Evolutionary conservation across 2,329 filamentous ascomycete species (phyloP), one percentile per base, ranked within the genome.

Genomic region (Thyridium curvatum): DNA sequence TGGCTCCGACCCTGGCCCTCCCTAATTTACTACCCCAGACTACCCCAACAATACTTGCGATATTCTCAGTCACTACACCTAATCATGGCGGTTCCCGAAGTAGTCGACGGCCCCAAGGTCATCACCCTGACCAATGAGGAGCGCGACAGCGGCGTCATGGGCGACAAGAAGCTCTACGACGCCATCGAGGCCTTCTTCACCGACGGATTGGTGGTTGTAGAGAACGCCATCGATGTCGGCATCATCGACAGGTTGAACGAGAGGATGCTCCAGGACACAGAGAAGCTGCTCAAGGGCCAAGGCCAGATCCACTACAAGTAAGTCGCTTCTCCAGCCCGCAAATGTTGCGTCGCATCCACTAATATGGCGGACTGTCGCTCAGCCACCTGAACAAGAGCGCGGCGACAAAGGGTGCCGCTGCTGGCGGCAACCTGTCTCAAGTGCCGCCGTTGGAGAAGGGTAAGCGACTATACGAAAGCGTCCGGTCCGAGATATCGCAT

Each of bases 201-300:
- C 2, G 49, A 52, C 32, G 50, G 50, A 12, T 36, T 52, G 12
- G 50, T 52, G 12, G 49, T 52, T 4, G 41, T 52, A 30, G 50
- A 51, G 29, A 52, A 52, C 35, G 49, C 50, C 13, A 47, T 52
- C 29, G 42, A 50, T 17, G 40, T 36, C 9, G 47, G 43, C 35
- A 52, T 55, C 36, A 52, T 56, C 34, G 52, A 55, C 46, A 52
- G 38, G 44, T 47, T 50, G 38, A 56, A 48, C 45, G 45, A 43
- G 32, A 48, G 44, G 30, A 51, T 45, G 44, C 48, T 45, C 18
- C 31, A 50, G 21, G 49, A 52, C 35, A 52, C 49, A 7, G 40
- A 40, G 13, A 46, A 46, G 35, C 43, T 52, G 12, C 38, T 52
- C 13, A 34, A 37, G 15, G 49, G 47, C 15, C 35, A 47, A 21